Percentiles rank a stretch among this genome's conserved stretches.
These are phyloP conservation scores for Fomitiporia mediterranea DNA, from an alignment of 1,284 basidiomycete species.

Conservation along the genomic window DNA sequence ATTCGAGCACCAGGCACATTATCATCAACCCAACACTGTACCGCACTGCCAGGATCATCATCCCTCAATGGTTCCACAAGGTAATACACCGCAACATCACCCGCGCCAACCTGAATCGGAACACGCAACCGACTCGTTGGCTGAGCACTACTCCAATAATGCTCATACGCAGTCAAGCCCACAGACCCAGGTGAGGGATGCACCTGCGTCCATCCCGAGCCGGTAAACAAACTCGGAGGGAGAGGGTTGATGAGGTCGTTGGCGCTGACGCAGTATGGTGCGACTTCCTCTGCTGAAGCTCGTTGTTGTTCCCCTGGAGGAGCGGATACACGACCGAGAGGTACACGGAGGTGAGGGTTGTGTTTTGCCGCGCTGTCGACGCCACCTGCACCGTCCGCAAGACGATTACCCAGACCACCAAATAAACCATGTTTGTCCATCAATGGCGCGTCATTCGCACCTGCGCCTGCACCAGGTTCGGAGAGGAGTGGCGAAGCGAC, in stretches of 20 bases:
- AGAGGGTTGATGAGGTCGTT: conserved; percentile 94
- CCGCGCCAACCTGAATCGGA: conserved; percentile 66
- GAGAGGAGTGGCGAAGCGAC: conserved; percentile 42
- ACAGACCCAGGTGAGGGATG: conserved; percentile 55
- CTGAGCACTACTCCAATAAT: conserved; percentile 86
- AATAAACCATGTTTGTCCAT: conserved; percentile 57
- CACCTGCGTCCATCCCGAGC: conserved; percentile 80
- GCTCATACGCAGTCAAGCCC: conserved; percentile 49
- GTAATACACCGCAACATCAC: conserved; percentile 79
- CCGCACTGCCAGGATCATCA: conserved; percentile 52
- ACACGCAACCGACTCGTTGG: conserved; percentile 76
- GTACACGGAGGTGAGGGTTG: conserved; percentile 49
- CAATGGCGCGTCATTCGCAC: conserved; percentile 27
- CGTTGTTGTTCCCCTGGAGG: conserved; percentile 51
- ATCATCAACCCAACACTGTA: conserved; percentile 86
- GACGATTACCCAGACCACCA: conserved; percentile 60
- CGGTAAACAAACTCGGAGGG: conserved; percentile 83
- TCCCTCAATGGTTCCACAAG: conserved; percentile 52
- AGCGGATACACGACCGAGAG: conserved; percentile 69
- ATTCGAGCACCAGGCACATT: conserved; percentile 59
- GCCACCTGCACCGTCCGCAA: conserved; percentile 40
- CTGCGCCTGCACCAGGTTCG: conserved; percentile 27
- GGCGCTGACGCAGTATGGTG: conserved; percentile 86
- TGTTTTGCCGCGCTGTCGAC: conserved; percentile 31
- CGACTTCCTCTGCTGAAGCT: conserved; percentile 71